phyloP scores from a whole-genome alignment of 768 basidiomycete genomes.

The Leccinum subtestaceum region DNA sequence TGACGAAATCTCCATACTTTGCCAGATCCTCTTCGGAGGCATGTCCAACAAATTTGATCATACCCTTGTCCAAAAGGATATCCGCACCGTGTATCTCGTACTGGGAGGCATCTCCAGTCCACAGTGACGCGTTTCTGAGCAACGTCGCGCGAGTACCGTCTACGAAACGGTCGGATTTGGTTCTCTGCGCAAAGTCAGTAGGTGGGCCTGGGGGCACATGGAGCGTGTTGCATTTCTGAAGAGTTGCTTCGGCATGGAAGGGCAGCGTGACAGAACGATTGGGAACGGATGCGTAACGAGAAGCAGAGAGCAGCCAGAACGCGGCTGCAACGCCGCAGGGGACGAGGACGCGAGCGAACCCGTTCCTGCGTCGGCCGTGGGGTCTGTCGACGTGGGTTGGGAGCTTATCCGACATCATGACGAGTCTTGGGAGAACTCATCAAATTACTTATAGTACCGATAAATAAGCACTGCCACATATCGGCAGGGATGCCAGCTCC shows the following conservation, averaged over 20 bases:
- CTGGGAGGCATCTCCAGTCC: constrained; percentile 46
- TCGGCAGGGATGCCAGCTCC: constrained; percentile 27
- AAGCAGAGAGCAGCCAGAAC: constrained; percentile 22
- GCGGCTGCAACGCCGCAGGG: constrained; percentile 17
- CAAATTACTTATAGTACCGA: neutral
- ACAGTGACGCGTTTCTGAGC: constrained; percentile 49
- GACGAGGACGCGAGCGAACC: constrained; percentile 12
- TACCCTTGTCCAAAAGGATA: constrained; percentile 40
- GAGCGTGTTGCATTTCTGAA: constrained; percentile 37
- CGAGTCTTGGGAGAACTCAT: neutral
- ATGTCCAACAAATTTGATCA: constrained; percentile 37
- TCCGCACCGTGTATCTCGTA: constrained; percentile 36
- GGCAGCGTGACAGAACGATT: constrained; percentile 23
- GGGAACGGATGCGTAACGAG: constrained; percentile 6
- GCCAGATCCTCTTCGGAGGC: constrained; percentile 38
- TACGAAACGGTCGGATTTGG: constrained; percentile 39
- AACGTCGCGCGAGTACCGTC: constrained; percentile 37
- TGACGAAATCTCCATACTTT: constrained; percentile 43
- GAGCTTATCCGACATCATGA: constrained; percentile 32
- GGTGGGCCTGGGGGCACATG: constrained; percentile 37
- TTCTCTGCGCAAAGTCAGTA: constrained; percentile 30
- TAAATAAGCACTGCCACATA: neutral
- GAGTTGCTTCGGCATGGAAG: constrained; percentile 27
- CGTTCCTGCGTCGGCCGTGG: constrained; percentile 8
- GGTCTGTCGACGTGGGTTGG: constrained; percentile 21